Evolutionary conservation across 805 yeast genomes (phyloP).

Genomic region (Pichia deserticola): DNA sequence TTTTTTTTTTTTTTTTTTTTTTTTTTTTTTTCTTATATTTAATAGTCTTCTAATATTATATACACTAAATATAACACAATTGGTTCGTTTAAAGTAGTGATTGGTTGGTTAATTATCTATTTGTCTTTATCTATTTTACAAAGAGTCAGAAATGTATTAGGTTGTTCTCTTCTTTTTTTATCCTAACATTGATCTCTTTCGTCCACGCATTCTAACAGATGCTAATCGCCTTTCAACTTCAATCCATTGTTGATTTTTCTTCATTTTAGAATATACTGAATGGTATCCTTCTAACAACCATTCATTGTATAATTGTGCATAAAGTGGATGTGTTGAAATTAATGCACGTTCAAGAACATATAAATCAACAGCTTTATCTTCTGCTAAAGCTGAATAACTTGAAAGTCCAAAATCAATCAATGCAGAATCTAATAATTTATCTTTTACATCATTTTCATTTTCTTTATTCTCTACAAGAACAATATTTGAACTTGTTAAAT

Average conservation of each 20-base stretch:
- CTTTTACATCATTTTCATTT: conserved; percentile 4
- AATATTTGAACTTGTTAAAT: conserved; percentile 84
- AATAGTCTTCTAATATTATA: no score
- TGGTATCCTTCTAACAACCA: conserved; percentile 73
- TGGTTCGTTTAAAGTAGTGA: no score
- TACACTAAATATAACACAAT: no score
- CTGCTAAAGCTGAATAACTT: conserved; percentile 64
- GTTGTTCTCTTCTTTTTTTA: background rate
- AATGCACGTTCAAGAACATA: conserved; percentile 92
- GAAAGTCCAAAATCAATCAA: conserved; percentile 92
- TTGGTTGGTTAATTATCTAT: no score
- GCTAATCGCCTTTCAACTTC: conserved; percentile 63
- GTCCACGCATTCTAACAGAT: conserved; percentile 84
- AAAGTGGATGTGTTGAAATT: conserved; percentile 79
- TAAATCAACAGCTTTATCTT: conserved; percentile 95
- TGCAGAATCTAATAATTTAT: conserved; percentile 13
- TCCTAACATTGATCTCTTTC: conserved; percentile 94
- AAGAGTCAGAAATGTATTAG: no score
- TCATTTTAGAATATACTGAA: conserved; percentile 23
- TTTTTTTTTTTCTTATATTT: no score
- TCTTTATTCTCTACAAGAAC: conserved; percentile 32
- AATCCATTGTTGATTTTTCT: conserved; percentile 33
- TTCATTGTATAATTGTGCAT: conserved; percentile 52
- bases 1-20: no score
- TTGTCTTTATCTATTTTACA: no score